Base-by-base conservation (phyloP, 805 yeast genomes). In the Hermanozyma aechmeae region DNA sequence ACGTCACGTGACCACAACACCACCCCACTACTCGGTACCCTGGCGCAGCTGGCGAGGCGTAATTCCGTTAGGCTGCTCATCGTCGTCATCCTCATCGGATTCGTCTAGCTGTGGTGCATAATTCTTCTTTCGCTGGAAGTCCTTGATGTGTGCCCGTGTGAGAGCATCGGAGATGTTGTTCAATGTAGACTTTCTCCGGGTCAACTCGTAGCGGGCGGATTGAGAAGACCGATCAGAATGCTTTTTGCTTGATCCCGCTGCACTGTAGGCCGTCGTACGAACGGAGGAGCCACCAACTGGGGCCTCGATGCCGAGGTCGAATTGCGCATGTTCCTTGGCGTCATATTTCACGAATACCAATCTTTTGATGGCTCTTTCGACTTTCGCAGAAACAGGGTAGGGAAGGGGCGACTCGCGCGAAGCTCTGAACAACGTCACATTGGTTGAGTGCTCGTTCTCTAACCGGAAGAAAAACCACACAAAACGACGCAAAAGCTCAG, bases 371-470 rank as follows among this genome's bases (percentile, higher is more conserved):
- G 60, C 64, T 12, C 29, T 46, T 25, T 50, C 63, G 3, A 71
- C 65, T 26, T 43, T 48, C 2, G 31, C 10, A 3, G 56, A 38
- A 1, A 61, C 50, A 2, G 75, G 71, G 38, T 85, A 89, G 0
- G 98, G 98, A 30, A 89, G 57, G 2, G 89, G 83, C 7, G 84
- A 61, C 36, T 89, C 96, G 33, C 93, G 73, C 7, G 93, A 78
- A 0, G 96, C 97, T 39, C 94, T 69, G 53, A 78, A 82, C 25
- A 85, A 58, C 31, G 75, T 76, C 8, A 86, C 95, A 49, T 89
- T 89, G 1, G 96, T 77, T 26, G 87, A 79, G 53, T 92, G 98
- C 53, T 92, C 97, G 54, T 92, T 92, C 44, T 92, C 98, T 70
- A 92, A 80, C 58, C 98, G 76, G 61, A 92, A 79, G 27, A 82